Evolutionary conservation across 805 yeast species (phyloP).

Genomic region (Yamadazyma takamatsuzukensis): DNA sequence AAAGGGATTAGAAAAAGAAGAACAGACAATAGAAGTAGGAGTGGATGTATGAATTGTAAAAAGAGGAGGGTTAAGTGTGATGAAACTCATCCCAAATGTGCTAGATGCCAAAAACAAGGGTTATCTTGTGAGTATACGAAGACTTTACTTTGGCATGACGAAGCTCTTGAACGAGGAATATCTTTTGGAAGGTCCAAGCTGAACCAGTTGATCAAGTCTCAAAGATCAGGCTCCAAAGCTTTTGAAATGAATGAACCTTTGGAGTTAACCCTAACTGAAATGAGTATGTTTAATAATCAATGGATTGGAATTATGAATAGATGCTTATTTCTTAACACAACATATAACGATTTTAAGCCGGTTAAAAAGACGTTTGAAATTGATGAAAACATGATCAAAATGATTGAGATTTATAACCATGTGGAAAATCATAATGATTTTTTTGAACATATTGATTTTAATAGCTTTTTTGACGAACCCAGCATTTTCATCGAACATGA

Average conservation of each 20-base stretch:
- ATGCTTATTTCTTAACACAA: constrained; percentile 17
- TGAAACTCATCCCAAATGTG: constrained; percentile 29
- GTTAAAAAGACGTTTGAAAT: neutral
- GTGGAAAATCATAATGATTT: constrained; percentile 1
- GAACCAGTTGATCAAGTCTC: constrained; percentile 8
- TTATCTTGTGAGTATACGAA: constrained; percentile 17
- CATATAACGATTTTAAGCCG: constrained; percentile 14
- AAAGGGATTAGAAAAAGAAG: constrained; percentile 7
- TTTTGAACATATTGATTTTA: constrained; percentile 7
- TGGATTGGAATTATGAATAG: constrained; percentile 8
- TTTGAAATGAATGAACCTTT: neutral
- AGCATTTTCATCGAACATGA: no score
- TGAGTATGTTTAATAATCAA: constrained; percentile 5
- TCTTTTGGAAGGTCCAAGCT: constrained; percentile 33
- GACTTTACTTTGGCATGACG: constrained; percentile 32
- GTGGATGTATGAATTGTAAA: constrained; percentile 15
- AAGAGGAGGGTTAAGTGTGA: constrained; percentile 15
- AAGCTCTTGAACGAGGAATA: constrained; percentile 29
- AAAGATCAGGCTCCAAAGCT: no score
- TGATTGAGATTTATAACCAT: constrained; percentile 3
- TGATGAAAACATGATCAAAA: neutral
- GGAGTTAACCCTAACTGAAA: constrained; percentile 11
- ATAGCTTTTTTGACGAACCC: no score
- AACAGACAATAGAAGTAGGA: constrained; percentile 17
- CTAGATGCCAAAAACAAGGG: constrained; percentile 21